Evolutionary conservation across 1,139 yeast species (phyloP).

Genomic region (Wickerhamomyces sp.): DNA sequence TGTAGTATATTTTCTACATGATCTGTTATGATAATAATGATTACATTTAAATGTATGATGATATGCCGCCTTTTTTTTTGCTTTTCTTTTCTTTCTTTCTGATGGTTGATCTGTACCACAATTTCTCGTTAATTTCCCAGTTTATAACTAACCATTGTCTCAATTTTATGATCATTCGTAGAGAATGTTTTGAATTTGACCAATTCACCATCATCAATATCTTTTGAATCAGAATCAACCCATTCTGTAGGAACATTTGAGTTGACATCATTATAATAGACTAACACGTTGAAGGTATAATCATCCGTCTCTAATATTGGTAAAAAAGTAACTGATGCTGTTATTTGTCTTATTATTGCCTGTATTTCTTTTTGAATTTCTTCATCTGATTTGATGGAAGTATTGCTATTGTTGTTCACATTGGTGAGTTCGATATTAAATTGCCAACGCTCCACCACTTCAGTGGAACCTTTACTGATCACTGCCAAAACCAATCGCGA

Average conservation of each 20-base stretch:
- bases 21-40: too few relatives aligned
- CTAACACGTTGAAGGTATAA: constrained; percentile 82
- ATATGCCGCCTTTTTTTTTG: too few relatives aligned
- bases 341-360: constrained; percentile 81
- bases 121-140: constrained; percentile 16
- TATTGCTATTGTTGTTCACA: constrained; percentile 7
- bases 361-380: constrained; percentile 74
- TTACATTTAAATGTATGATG: too few relatives aligned
- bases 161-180: constrained; percentile 67
- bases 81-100: background rate
- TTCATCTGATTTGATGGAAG: constrained; percentile 24
- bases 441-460: constrained; percentile 82
- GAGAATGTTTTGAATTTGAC: constrained; percentile 68
- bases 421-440: constrained; percentile 54
- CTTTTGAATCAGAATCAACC: constrained; percentile 72
- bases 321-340: constrained; percentile 80
- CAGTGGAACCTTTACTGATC: constrained; percentile 60
- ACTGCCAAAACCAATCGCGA: constrained; percentile 69
- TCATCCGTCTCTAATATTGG: constrained; percentile 67
- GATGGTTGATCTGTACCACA: background rate
- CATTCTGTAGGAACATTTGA: constrained; percentile 77
- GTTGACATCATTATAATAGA: constrained; percentile 65
- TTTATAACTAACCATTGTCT: constrained; percentile 72
- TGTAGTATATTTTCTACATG: too few relatives aligned
- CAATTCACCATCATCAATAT: constrained; percentile 49